phyloP scores from a whole-genome alignment of 306 rosid genomes.

The Styphnolobium japonicum region DNA sequence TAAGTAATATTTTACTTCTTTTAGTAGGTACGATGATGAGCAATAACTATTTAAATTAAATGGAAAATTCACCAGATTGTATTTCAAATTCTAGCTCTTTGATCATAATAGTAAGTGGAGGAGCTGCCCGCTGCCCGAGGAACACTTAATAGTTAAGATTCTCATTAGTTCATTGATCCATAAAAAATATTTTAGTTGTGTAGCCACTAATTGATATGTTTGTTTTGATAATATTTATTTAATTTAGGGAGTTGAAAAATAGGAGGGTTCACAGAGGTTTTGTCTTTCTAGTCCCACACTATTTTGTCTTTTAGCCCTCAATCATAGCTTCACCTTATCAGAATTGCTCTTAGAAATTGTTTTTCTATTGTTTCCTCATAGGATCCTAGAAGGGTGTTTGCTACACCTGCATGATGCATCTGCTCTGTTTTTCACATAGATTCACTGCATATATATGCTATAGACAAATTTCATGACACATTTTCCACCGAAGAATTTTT shows the following conservation, averaged over 20 bases:
- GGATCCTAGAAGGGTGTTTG: slow-evolving; percentile 37
- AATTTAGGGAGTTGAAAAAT: slow-evolving; percentile 30
- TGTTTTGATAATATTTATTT: slow-evolving; percentile 9
- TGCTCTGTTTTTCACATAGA: slow-evolving; percentile 16
- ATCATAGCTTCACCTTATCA: slow-evolving; percentile 34
- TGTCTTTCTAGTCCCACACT: slow-evolving; percentile 19
- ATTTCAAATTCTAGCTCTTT: neutral
- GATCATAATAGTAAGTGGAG: slow-evolving; percentile 8
- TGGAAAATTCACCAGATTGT: neutral
- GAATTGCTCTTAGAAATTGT: slow-evolving; percentile 17
- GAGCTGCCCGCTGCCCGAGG: slow-evolving; percentile 42
- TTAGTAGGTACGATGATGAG: neutral
- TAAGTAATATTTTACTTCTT: neutral
- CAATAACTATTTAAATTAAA: neutral
- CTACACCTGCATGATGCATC: slow-evolving; percentile 4
- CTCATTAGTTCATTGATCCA: slow-evolving; percentile 13
- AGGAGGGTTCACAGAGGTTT: neutral
- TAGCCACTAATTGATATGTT: slow-evolving; percentile 30
- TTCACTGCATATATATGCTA: slow-evolving; percentile 11
- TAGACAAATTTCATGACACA: slow-evolving; percentile 17
- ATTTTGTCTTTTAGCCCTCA: slow-evolving; percentile 35
- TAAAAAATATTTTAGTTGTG: neutral
- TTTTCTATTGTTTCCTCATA: slow-evolving; percentile 34
- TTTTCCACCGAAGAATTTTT: slow-evolving; percentile 29
- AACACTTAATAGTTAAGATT: slow-evolving; percentile 54